Evolutionary conservation across 2,329 filamentous ascomycete genomes (phyloP), one percentile per base, ranked within the genome.

Genomic region (Zopfia rhizophila): DNA sequence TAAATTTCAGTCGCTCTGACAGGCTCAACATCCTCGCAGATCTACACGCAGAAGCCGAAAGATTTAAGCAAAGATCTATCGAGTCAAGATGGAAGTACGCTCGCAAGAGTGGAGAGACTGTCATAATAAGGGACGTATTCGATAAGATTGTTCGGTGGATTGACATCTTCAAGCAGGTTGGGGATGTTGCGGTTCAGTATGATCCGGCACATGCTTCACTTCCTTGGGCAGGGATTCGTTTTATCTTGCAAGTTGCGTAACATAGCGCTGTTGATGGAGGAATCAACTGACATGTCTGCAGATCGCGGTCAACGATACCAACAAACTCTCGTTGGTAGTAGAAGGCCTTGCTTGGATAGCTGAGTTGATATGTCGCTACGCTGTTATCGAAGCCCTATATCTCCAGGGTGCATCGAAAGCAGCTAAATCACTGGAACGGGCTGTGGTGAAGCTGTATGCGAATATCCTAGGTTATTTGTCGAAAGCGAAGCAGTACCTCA

Each of bases 181-280:
- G 60, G 1, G 59, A 70, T 48, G 42, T 57, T 27, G 53, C 53
- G 1, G 42, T 63, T 3, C 55, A 62, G 19, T 60, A 53, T 39
- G 58, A 67, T 39, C 64, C 66, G 3, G 51, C 45, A 4, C 62
- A 66, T 45, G 59, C 61, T 7, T 58, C 49, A 10, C 43, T 68
- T 11, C 65, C 59, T 1, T 70, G 57, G 61, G 56, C 60, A 11
- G 52, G 46, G 7, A 38, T 68, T 16, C 53, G 63, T 4, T 46
- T 67, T 31, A 45, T 69, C 12, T 55, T 68, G 7, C 51, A 63
- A 27, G 66, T 65, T 60, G 44, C 27, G 24, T 18, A 11, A 13
- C 10, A 38, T 13, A 17, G 8, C 10, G n/a, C 21, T 12, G 8
- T 38, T 8, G 11, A 27, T n/a, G n/a, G 16, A 11, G 7, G 7